Conservation (phyloP, 2,329 filamentous ascomycete genomes). For the Beauveria scarabaeidicola region DNA sequence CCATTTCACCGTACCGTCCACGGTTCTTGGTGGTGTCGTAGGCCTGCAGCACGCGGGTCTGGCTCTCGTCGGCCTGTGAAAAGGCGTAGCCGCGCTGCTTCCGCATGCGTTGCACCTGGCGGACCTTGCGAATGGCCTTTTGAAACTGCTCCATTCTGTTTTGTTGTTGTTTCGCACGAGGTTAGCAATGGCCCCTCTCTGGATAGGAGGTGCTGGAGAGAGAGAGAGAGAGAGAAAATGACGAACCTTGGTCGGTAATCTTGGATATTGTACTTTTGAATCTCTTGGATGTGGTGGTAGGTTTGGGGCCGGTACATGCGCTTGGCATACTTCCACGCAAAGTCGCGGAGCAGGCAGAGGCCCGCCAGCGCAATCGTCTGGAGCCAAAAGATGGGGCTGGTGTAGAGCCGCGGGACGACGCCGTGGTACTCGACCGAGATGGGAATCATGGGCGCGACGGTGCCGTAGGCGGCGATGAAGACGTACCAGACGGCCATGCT, state of each 20-base stretch:
- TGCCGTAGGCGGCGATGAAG: conserved; percentile 82
- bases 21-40: conserved; percentile 93
- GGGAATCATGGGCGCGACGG: conserved; percentile 70
- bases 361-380: conserved; percentile 75
- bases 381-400: conserved; percentile 80
- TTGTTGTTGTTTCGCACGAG: too few species aligned
- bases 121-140: conserved; percentile 96
- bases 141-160: conserved; percentile 97
- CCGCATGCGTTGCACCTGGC: conserved; percentile 97
- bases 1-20: conserved; percentile 94
- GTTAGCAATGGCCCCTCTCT: neutral
- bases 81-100: conserved; percentile 98
- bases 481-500: conserved; percentile 86
- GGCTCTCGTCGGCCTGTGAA: conserved; percentile 92
- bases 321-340: conserved; percentile 95
- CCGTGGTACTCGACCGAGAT: conserved; percentile 81
- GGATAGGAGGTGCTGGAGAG: too few species aligned
- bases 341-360: conserved; percentile 78
- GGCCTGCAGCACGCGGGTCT: conserved; percentile 89
- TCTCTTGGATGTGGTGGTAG: conserved; percentile 98
- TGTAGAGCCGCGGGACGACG: conserved; percentile 71
- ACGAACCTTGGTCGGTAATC: conserved; percentile 88
- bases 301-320: conserved; percentile 94
- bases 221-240: neutral
- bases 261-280: conserved; percentile 99